A percentile compares a stretch with the other conserved stretches of the same genome.
Conservation (phyloP, 352 stramenopile genomes). For the Globisporangium megalacanthum region DNA sequence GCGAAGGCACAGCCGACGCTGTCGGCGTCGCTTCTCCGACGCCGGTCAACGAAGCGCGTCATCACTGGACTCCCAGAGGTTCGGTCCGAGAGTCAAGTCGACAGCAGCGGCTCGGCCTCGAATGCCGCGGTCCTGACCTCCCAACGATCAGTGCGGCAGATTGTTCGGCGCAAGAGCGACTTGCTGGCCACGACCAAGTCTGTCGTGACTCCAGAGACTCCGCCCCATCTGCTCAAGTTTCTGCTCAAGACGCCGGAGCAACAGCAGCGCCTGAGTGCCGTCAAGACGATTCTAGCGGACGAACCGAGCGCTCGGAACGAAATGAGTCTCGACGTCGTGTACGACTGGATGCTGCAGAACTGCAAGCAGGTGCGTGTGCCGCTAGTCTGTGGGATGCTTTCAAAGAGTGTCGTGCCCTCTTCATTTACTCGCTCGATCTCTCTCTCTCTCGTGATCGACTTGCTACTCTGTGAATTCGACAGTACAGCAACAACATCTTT, state of each 20-base stretch:
- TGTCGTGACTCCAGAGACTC: slow-evolving; percentile 24
- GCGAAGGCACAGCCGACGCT: not conserved
- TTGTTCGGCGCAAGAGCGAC: not conserved
- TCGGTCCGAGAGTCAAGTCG: not conserved
- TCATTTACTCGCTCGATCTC: too few relatives aligned
- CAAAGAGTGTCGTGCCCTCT: not conserved
- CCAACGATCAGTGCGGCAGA: not conserved
- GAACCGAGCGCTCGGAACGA: slow-evolving; percentile 51
- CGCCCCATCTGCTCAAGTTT: slow-evolving; percentile 48
- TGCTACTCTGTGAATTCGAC: not conserved
- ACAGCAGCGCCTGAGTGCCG: slow-evolving; percentile 34
- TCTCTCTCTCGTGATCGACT: not conserved
- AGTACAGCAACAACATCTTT: slow-evolving; percentile 83
- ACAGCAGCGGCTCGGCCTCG: not conserved
- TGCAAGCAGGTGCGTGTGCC: slow-evolving; percentile 46
- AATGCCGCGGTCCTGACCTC: not conserved
- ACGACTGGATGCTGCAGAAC: slow-evolving; percentile 77
- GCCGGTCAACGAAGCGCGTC: not conserved
- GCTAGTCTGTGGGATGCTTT: not conserved
- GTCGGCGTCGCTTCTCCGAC: not conserved
- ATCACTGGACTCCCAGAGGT: not conserved
- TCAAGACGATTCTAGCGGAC: slow-evolving; percentile 51
- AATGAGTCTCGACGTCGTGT: slow-evolving; percentile 61
- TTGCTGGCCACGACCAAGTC: not conserved
- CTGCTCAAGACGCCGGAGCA: slow-evolving; percentile 51